phyloP scores from a whole-genome alignment of 1,284 basidiomycete species.

The Microbotryum lychnidis-dioicae region DNA sequence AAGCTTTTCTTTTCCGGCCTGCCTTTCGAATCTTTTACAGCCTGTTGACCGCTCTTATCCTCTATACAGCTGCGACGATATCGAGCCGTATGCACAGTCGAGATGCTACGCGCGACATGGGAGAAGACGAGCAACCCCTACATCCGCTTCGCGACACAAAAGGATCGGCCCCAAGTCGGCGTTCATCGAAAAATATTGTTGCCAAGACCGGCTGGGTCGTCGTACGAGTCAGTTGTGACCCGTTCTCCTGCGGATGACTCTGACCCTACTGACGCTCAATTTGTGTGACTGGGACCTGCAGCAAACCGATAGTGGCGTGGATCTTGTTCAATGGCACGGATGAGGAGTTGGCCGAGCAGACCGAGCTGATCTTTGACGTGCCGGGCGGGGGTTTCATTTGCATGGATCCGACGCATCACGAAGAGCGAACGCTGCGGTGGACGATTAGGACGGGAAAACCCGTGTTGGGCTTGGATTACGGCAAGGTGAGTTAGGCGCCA shows the following conservation, averaged over 20 bases:
- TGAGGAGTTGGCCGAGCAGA: constrained; percentile 56
- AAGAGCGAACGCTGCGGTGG: constrained; percentile 85
- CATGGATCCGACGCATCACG: constrained; percentile 90
- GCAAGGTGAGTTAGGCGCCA: constrained; percentile 67
- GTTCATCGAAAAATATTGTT: constrained; percentile 69
- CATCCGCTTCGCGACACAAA: constrained; percentile 57
- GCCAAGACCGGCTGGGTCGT: constrained; percentile 65
- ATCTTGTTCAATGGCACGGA: constrained; percentile 74
- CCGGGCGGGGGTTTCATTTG: constrained; percentile 94
- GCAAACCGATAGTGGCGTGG: constrained; percentile 71
- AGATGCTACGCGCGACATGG: constrained; percentile 92
- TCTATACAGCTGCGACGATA: constrained; percentile 67
- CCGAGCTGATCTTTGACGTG: constrained; percentile 79
- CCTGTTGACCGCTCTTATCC: background rate
- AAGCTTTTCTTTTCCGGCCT: background rate
- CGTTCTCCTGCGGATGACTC: no score
- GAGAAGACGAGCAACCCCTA: constrained; percentile 90
- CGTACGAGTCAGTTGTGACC: constrained; percentile 44
- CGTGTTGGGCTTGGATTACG: constrained; percentile 82
- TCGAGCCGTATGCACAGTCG: constrained; percentile 84
- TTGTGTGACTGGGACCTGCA: constrained; percentile 19
- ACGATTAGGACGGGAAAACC: constrained; percentile 69
- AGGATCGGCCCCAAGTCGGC: constrained; percentile 53
- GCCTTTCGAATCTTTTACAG: background rate
- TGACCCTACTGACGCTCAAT: no score